Percentiles rank a stretch among this genome's conserved stretches.
phyloP scores from a whole-genome alignment of 2,329 filamentous ascomycete genomes.

The Fusarium sp. region DNA sequence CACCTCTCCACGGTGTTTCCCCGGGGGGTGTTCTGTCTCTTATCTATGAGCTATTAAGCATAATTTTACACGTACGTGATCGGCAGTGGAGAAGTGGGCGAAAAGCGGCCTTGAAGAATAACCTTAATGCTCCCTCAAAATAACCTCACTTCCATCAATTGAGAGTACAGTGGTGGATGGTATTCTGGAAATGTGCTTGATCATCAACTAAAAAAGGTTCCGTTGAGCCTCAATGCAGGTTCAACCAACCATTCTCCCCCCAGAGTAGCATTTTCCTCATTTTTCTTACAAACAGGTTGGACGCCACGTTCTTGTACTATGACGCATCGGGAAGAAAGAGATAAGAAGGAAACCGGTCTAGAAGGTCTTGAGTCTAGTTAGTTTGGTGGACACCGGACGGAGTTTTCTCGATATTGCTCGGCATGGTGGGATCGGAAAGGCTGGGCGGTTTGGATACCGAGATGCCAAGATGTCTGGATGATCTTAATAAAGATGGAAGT shows the following conservation, averaged over 20 bases:
- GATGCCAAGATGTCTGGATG: background rate
- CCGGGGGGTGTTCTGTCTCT: background rate
- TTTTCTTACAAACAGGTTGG: background rate
- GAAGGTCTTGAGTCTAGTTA: constrained; percentile 13
- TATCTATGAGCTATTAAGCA: constrained; percentile 35
- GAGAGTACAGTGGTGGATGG: background rate
- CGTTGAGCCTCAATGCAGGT: constrained; percentile 23
- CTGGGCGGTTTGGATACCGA: background rate
- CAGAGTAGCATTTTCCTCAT: constrained; percentile 1
- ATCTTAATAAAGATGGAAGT: too few species aligned
- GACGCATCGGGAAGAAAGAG: background rate
- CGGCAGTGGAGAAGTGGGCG: constrained; percentile 17
- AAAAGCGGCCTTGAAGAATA: background rate
- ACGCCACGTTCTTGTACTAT: constrained; percentile 2
- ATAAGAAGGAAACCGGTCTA: constrained; percentile 16
- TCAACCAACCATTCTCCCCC: background rate
- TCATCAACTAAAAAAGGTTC: background rate
- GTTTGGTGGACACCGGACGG: constrained; percentile 17
- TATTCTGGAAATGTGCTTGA: background rate
- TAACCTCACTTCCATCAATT: background rate
- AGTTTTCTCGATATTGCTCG: constrained; percentile 31
- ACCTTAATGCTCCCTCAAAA: constrained; percentile 6
- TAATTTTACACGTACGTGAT: constrained; percentile 18
- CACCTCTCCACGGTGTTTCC: background rate
- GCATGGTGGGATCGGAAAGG: constrained; percentile 14